Conservation (phyloP, 768 basidiomycete genomes). For the Pleurotus tuber-regium region DNA sequence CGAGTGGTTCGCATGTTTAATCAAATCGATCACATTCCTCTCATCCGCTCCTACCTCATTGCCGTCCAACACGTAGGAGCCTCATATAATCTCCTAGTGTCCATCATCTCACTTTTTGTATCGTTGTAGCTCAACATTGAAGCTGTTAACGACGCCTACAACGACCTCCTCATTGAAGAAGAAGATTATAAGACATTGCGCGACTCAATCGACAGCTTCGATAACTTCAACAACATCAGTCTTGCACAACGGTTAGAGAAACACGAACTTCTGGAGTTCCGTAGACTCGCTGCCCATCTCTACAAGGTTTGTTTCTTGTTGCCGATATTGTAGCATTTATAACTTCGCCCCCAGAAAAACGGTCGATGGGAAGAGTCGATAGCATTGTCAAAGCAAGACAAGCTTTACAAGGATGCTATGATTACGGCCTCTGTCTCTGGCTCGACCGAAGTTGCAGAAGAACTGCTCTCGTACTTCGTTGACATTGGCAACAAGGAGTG, state of each 20-base stretch:
- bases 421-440: conserved; percentile 84
- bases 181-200: conserved; percentile 98
- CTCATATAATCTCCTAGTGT: too few species aligned
- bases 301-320: conserved; percentile 67
- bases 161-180: conserved; percentile 97
- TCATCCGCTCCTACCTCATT: conserved; percentile 95
- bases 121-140: conserved; percentile 82
- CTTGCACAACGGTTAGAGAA: conserved; percentile 85
- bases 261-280: conserved; percentile 93
- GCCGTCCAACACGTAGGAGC: conserved; percentile 85
- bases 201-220: conserved; percentile 97
- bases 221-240: conserved; percentile 92
- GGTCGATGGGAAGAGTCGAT: conserved; percentile 95
- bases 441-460: conserved; percentile 90
- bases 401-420: conserved; percentile 96
- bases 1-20: conserved; percentile 96
- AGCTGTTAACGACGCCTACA: conserved; percentile 97
- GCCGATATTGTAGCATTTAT: not conserved
- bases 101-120: too few species aligned
- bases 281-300: conserved; percentile 89
- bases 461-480: conserved; percentile 93
- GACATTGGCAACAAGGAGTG: conserved; percentile 99
- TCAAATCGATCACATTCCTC: conserved; percentile 92
- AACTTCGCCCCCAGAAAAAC: conserved; percentile 68
- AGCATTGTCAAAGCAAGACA: conserved; percentile 91